These are phyloP conservation scores for Russula olivacea DNA, from an alignment of 768 basidiomycete species.

Conservation along the genomic window DNA sequence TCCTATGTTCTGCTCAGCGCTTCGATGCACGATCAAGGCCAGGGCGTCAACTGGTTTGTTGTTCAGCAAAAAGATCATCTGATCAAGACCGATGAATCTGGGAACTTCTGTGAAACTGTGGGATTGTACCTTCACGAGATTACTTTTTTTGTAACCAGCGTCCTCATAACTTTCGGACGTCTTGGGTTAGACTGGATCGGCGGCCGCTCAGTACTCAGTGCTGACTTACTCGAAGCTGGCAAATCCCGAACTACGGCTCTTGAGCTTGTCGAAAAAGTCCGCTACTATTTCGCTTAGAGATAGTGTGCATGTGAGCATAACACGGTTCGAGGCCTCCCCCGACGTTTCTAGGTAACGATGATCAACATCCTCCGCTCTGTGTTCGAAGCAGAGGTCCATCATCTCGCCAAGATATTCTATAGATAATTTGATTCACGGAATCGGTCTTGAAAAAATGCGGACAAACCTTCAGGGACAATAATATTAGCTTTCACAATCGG, in stretches of 20 bases:
- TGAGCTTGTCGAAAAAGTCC: slow-evolving; percentile 92
- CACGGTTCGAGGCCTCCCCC: slow-evolving; percentile 48
- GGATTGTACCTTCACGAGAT: slow-evolving; percentile 73
- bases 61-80: slow-evolving; percentile 92
- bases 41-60: slow-evolving; percentile 88
- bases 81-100: slow-evolving; percentile 4
- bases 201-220: neutral
- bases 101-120: slow-evolving; percentile 2
- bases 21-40: slow-evolving; percentile 84
- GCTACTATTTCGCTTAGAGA: slow-evolving; percentile 92
- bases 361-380: slow-evolving; percentile 77
- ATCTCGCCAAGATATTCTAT: slow-evolving; percentile 90
- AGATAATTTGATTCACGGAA: neutral
- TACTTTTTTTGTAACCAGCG: slow-evolving; percentile 76
- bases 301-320: slow-evolving; percentile 77
- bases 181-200: slow-evolving; percentile 4
- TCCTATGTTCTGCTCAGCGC: slow-evolving; percentile 67
- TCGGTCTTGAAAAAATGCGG: neutral
- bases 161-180: slow-evolving; percentile 73
- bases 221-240: slow-evolving; percentile 80
- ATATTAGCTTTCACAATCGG: slow-evolving; percentile 92
- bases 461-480: slow-evolving; percentile 83
- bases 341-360: slow-evolving; percentile 75
- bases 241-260: slow-evolving; percentile 86
- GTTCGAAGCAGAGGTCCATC: slow-evolving; percentile 89